A percentile compares a stretch with the other conserved stretches of the same genome.
phyloP scores from a whole-genome alignment of 1,284 basidiomycete species.

The Hortiboletus rubellus region DNA sequence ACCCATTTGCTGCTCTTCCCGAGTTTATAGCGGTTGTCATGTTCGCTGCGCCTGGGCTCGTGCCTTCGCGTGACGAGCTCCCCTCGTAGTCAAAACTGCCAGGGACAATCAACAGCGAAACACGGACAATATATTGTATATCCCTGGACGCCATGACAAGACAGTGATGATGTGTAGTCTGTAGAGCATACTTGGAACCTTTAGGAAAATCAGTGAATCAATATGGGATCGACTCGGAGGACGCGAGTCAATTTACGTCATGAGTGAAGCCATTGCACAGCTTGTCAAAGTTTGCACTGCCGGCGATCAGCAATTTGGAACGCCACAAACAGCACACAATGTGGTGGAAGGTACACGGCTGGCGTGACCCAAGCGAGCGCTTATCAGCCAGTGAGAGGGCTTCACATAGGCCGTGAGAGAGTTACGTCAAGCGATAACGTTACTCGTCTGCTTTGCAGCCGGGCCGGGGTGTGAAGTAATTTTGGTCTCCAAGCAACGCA shows the following conservation, averaged over 20 bases:
- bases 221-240: neutral
- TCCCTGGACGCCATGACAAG: neutral
- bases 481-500: neutral
- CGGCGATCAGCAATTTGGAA: too few species aligned
- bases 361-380: too few species aligned
- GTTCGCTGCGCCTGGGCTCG: slow-evolving; percentile 43
- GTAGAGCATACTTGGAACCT: neutral
- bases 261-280: neutral
- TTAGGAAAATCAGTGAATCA: too few species aligned
- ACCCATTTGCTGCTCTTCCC: slow-evolving; percentile 45
- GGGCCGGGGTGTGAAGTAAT: too few species aligned
- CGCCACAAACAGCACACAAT: too few species aligned
- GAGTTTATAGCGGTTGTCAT: slow-evolving; percentile 45
- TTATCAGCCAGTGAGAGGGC: too few species aligned
- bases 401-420: too few species aligned
- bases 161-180: neutral
- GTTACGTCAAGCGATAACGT: too few species aligned
- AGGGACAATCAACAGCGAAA: neutral
- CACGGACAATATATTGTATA: neutral
- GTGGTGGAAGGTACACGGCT: too few species aligned
- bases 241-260: neutral
- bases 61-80: slow-evolving; percentile 38
- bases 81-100: slow-evolving; percentile 14
- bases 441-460: too few species aligned
- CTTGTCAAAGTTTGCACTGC: too few species aligned